phyloP scores from a whole-genome alignment of 352 stramenopile genomes.

The Phytophthora colocasiae region DNA sequence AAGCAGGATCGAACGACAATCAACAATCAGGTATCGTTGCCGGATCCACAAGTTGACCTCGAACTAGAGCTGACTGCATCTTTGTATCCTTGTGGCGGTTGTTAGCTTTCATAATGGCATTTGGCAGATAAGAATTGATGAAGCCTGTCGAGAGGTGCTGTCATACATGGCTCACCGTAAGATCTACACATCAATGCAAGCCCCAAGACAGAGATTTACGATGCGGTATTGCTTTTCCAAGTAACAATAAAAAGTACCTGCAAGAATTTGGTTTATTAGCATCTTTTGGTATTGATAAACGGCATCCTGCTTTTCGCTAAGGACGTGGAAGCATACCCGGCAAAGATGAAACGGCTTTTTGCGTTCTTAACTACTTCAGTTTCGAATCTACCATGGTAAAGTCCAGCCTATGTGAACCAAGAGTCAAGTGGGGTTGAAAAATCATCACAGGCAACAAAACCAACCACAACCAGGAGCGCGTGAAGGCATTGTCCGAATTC shows the following conservation, averaged over 20 bases:
- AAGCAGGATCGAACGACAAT: conserved; percentile 1
- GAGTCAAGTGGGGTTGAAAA: conserved; percentile 28
- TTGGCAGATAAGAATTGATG: conserved; percentile 28
- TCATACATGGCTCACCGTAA: conserved; percentile 35
- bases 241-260: conserved; percentile 22
- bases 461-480: conserved; percentile 3
- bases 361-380: conserved; percentile 15
- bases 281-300: conserved; percentile 45
- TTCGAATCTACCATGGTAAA: conserved; percentile 36
- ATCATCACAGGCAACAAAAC: conserved; percentile 8
- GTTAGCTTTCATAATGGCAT: conserved; percentile 22
- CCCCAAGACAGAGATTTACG: conserved; percentile 33
- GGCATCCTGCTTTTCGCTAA: not conserved
- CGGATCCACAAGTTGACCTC: conserved; percentile 13
- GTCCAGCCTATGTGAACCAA: conserved; percentile 22
- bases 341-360: conserved; percentile 30
- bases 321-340: conserved; percentile 20
- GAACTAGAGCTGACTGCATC: conserved; percentile 4
- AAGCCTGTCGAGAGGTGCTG: conserved; percentile 2
- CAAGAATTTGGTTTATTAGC: conserved; percentile 13
- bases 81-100: conserved; percentile 28
- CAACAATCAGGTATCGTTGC: conserved; percentile 17
- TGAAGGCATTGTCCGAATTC: not conserved
- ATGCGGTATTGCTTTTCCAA: conserved; percentile 34
- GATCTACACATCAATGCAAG: conserved; percentile 30